These are phyloP conservation scores for Tricholoma terreum DNA, from an alignment of 768 basidiomycete species.

Conservation along the genomic window DNA sequence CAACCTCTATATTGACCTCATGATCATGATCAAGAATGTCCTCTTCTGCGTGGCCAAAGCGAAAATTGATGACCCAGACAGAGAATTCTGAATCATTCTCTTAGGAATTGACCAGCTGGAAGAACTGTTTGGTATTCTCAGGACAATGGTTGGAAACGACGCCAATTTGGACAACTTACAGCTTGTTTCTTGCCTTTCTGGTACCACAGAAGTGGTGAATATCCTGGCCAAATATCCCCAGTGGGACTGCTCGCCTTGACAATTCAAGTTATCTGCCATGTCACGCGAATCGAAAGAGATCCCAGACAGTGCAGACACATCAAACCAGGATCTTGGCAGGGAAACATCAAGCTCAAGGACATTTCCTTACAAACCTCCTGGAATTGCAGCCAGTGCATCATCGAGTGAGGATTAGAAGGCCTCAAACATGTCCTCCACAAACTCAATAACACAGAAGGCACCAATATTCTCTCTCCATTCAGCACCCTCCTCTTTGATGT, in stretches of 20 bases:
- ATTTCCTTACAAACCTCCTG: conserved; percentile 27
- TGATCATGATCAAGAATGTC: conserved; percentile 37
- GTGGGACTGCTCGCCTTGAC: conserved; percentile 34
- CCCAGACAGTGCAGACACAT: conserved; percentile 28
- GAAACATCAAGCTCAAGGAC: conserved; percentile 24
- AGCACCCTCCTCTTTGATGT: not conserved
- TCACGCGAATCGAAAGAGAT: conserved; percentile 20
- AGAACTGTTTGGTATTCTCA: conserved; percentile 32
- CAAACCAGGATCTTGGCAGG: conserved; percentile 31
- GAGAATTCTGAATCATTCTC: conserved; percentile 32
- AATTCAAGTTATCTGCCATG: conserved; percentile 27
- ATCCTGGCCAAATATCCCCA: conserved; percentile 35
- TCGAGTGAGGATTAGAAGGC: conserved; percentile 13
- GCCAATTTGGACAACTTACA: conserved; percentile 24
- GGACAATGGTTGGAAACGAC: conserved; percentile 35
- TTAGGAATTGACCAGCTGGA: conserved; percentile 38
- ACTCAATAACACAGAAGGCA: not conserved
- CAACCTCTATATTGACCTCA: conserved; percentile 29
- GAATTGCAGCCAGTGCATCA: conserved; percentile 19
- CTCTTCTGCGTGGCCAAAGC: conserved; percentile 37
- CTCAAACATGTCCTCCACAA: not conserved
- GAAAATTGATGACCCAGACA: conserved; percentile 29
- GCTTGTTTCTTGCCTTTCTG: conserved; percentile 24
- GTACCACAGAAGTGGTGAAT: conserved; percentile 26
- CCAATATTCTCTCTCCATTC: conserved; percentile 12